A percentile compares a stretch with the other conserved stretches of the same genome.
Evolutionary conservation across 208 protist genomes (phyloP).

Genomic region (Wallacemonas sp.): DNA sequence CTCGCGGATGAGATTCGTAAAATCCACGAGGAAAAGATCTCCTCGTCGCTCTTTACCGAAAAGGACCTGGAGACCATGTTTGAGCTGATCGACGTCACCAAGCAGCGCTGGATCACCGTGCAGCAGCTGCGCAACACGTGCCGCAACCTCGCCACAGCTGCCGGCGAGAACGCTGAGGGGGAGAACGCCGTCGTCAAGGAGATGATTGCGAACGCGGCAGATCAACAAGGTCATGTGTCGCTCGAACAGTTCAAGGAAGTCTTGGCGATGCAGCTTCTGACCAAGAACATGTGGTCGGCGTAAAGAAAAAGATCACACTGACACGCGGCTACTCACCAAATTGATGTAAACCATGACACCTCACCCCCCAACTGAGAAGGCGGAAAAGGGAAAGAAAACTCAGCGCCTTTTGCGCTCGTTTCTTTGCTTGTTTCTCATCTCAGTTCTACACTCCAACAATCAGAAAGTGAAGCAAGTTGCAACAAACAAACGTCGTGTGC

Average conservation of each 20-base stretch:
- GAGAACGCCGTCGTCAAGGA: conserved; percentile 54
- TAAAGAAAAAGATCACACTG: conserved; percentile 1
- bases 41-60: conserved; percentile 82
- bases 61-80: conserved; percentile 93
- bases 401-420: no score
- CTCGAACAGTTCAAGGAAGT: conserved; percentile 88
- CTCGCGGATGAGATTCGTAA: conserved; percentile 70
- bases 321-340: no score
- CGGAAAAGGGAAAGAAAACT: no score
- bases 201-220: conserved; percentile 64
- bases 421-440: no score
- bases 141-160: conserved; percentile 70
- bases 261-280: conserved; percentile 63
- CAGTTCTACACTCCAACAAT: no score
- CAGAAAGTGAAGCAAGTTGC: no score
- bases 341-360: background rate
- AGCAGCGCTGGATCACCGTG: conserved; percentile 83
- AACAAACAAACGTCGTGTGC: no score
- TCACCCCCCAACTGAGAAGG: no score
- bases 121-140: conserved; percentile 87
- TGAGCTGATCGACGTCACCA: conserved; percentile 89
- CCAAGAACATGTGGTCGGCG: conserved; percentile 63
- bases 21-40: conserved; percentile 60
- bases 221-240: conserved; percentile 72
- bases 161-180: conserved; percentile 21